These are phyloP conservation scores for Globisporangium splendens DNA, from an alignment of 352 stramenopile species.

Conservation along the genomic window DNA sequence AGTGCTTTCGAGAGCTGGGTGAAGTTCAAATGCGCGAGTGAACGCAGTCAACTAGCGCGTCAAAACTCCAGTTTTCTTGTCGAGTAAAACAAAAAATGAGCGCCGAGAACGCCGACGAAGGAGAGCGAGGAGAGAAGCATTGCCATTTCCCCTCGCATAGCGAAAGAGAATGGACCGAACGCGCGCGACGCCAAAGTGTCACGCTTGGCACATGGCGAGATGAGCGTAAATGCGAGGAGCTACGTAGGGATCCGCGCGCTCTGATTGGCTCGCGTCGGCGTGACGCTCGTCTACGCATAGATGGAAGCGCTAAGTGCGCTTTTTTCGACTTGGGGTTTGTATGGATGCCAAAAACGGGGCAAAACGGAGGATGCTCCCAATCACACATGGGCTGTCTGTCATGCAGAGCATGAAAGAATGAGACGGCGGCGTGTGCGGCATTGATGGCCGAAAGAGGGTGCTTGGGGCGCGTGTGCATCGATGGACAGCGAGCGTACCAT, in stretches of 20 bases:
- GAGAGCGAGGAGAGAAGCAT: background rate
- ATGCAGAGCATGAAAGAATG: background rate
- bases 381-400: background rate
- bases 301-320: background rate
- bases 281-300: conserved; percentile 5
- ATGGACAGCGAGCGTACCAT: no score
- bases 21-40: background rate
- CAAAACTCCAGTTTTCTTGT: conserved; percentile 12
- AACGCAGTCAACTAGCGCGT: background rate
- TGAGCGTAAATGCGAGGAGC: background rate
- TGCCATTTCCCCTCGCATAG: background rate
- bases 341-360: background rate
- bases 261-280: conserved; percentile 5
- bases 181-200: conserved; percentile 7
- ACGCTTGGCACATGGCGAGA: background rate
- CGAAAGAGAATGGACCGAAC: background rate
- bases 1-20: background rate
- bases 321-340: background rate
- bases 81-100: conserved; percentile 28
- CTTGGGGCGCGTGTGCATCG: no score
- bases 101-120: no score
- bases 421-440: no score
- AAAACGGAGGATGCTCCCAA: background rate
- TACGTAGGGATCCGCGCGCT: background rate
- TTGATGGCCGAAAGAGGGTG: no score